A percentile compares a stretch with the other conserved stretches of the same genome.
Conservation (phyloP, 2,329 filamentous ascomycete species). For the Aspergillus transmontanensis region DNA sequence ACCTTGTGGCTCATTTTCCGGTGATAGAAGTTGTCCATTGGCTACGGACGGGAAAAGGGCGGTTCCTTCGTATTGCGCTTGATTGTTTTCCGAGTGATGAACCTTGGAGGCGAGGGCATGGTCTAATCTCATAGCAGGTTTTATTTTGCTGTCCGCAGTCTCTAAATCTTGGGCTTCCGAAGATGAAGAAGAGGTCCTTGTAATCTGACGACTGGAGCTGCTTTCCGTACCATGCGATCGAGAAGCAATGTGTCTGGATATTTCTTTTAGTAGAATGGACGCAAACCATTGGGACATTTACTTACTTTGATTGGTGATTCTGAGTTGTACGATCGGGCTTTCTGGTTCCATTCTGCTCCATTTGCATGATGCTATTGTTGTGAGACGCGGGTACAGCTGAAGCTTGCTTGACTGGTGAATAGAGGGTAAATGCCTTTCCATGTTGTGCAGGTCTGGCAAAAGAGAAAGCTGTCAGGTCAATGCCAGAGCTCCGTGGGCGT, state of each 20-base stretch:
- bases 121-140: background rate
- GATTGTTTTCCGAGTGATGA: background rate
- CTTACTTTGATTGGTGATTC: background rate
- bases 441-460: constrained; percentile 36
- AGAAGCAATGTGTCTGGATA: background rate
- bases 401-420: constrained; percentile 14
- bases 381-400: background rate
- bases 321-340: background rate
- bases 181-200: background rate
- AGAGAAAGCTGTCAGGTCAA: constrained; percentile 33
- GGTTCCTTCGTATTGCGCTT: background rate
- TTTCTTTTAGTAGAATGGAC: background rate
- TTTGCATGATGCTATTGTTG: background rate
- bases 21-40: background rate
- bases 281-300: background rate
- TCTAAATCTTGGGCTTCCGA: background rate
- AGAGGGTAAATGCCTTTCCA: constrained; percentile 27
- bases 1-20: background rate
- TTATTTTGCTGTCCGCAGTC: background rate
- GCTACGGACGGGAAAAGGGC: background rate
- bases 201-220: background rate
- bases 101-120: background rate
- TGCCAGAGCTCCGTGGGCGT: constrained; percentile 33
- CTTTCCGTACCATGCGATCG: background rate
- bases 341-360: background rate